phyloP scores from a whole-genome alignment of 352 stramenopile genomes.

The Globisporangium yorkense region DNA sequence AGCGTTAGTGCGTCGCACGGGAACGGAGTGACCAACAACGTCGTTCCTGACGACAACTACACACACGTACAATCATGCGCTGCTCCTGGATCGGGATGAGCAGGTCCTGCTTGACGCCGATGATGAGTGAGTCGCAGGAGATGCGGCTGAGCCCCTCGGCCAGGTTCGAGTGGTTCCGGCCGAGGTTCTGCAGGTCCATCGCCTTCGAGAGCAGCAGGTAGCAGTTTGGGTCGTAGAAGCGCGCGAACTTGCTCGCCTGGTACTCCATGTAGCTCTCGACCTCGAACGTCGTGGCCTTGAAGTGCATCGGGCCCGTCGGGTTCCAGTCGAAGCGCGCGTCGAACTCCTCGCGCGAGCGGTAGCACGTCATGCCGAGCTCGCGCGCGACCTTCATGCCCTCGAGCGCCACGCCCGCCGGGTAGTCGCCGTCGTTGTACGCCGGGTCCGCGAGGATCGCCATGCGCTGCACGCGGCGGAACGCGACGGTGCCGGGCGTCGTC shows the following conservation, averaged over 20 bases:
- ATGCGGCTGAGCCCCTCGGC: conserved; percentile 73
- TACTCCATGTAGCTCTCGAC: conserved; percentile 90
- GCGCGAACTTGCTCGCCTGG: conserved; percentile 83
- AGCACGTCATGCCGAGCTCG: conserved; percentile 85
- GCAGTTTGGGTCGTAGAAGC: conserved; percentile 83
- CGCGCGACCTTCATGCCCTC: conserved; percentile 83
- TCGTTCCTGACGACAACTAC: too few species aligned
- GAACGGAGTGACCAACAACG: too few species aligned
- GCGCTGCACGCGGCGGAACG: conserved; percentile 77
- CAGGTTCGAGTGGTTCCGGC: conserved; percentile 58
- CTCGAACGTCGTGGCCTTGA: conserved; percentile 79
- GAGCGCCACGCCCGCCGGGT: conserved; percentile 40
- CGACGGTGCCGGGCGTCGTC: conserved; percentile 83
- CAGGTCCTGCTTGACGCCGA: conserved; percentile 81
- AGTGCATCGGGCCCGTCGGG: conserved; percentile 57
- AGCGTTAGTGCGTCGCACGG: too few species aligned
- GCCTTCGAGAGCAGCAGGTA: conserved; percentile 86
- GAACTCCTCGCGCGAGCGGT: conserved; percentile 86
- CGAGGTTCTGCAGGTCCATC: conserved; percentile 84
- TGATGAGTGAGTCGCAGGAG: conserved; percentile 52
- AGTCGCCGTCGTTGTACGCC: conserved; percentile 76
- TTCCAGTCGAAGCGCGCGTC: conserved; percentile 86
- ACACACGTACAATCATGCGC: conserved; percentile 45
- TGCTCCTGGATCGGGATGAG: conserved; percentile 84
- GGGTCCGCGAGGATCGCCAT: conserved; percentile 78